These are phyloP conservation scores for Scleromitrula shiraiana DNA, from an alignment of 2,329 filamentous ascomycete genomes.

Conservation along the genomic window DNA sequence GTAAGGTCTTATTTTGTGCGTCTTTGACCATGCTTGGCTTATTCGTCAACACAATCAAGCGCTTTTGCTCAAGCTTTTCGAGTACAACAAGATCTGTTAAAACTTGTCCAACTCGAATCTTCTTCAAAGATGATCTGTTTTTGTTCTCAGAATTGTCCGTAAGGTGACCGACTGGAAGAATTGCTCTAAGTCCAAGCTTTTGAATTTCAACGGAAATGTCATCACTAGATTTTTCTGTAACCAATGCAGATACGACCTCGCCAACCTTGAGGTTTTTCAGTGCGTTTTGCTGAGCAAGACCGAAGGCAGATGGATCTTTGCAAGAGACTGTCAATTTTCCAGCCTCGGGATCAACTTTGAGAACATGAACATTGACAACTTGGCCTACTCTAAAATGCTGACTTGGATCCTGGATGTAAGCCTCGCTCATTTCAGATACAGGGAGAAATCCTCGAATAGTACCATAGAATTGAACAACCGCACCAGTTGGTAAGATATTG, in stretches of 20 bases:
- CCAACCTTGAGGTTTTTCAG: slow-evolving; percentile 69
- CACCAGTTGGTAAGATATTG: slow-evolving; percentile 69
- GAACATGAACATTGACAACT: slow-evolving; percentile 82
- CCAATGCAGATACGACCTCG: slow-evolving; percentile 66
- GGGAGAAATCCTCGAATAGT: slow-evolving; percentile 78
- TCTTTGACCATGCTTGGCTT: slow-evolving; percentile 78
- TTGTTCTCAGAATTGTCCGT: slow-evolving; percentile 78
- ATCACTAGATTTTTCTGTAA: slow-evolving; percentile 73
- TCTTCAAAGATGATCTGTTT: slow-evolving; percentile 67
- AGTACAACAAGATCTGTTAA: slow-evolving; percentile 76
- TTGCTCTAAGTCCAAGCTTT: slow-evolving; percentile 66
- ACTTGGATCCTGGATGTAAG: slow-evolving; percentile 80
- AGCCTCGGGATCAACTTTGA: slow-evolving; percentile 66
- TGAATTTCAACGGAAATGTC: slow-evolving; percentile 70
- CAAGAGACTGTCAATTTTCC: slow-evolving; percentile 80
- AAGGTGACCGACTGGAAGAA: slow-evolving; percentile 69
- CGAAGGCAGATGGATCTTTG: slow-evolving; percentile 77
- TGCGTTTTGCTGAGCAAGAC: slow-evolving; percentile 65
- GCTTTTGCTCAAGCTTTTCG: slow-evolving; percentile 73
- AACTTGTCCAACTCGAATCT: slow-evolving; percentile 75
- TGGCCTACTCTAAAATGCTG: slow-evolving; percentile 88
- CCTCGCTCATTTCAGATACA: slow-evolving; percentile 95
- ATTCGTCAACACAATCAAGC: slow-evolving; percentile 67
- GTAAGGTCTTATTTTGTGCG: slow-evolving; percentile 60
- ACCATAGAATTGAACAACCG: slow-evolving; percentile 89